Base-by-base conservation (phyloP, 1,284 basidiomycete genomes). In the Cryptococcus sp. region DNA sequence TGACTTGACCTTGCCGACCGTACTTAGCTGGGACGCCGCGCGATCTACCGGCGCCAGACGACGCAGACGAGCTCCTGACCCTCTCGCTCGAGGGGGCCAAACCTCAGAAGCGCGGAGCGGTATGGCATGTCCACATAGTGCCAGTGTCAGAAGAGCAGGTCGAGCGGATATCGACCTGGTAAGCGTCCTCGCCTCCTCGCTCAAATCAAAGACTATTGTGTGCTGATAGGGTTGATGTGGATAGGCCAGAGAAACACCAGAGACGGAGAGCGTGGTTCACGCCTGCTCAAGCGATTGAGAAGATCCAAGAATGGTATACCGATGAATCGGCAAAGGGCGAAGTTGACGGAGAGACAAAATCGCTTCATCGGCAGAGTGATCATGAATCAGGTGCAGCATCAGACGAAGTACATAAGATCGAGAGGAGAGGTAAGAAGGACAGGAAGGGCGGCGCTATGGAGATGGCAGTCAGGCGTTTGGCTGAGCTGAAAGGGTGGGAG, bases 101-200 rank as follows among this genome's bases (percentile, higher is more conserved):
- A n/a, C 56, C 50, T 16, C 56, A 61, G 38, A 55, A 60, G 20
- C 52, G 53, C 42, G 25, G 56, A 4, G 60, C 60, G 17, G 50
- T 69, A 22, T 74, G 74, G 72, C 71, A 76, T 48, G 59, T 70
- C 17, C 70, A 76, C 52, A 66, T 63, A 16, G 31, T 76, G 6
- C 41, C 64, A 19, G 51, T 66, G 3, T 41, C 48, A 1, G 62
- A 65, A 40, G 60, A 57, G 39, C 58, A 48, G 2, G 69, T 68
- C 6, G 55, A 62, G 13, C 56, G 54, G 1, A 52, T 57, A 2
- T 6, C 46, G 8, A 56, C 64, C 13, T 76, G 74, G 72, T 74
- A 27, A 57, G 72, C 61, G n/a, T 20, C 45, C 3, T 25, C 16
- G 17, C 20, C 15, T 22, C 16, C 22, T 25, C n/a, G 17, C 23